Percentiles rank a stretch among this genome's conserved stretches.
Conservation (phyloP, 2,329 filamentous ascomycete genomes). For the Colletotrichum cereale region DNA sequence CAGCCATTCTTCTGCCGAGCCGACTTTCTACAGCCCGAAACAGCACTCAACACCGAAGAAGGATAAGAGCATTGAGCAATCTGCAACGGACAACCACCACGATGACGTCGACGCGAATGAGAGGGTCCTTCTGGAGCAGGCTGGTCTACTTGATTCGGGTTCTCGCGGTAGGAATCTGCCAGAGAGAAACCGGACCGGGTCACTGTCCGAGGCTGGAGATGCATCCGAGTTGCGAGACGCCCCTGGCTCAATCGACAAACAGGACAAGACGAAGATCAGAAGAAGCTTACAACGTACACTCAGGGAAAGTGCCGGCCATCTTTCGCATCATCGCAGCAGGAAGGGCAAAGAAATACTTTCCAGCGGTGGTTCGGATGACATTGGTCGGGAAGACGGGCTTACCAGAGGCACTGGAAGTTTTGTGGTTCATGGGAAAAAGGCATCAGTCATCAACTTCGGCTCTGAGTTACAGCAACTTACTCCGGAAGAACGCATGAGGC, state of each 20-base stretch:
- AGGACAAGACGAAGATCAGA: constrained; percentile 77
- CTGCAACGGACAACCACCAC: constrained; percentile 49
- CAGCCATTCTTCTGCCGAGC: constrained; percentile 50
- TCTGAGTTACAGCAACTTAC: constrained; percentile 87
- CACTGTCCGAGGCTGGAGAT: constrained; percentile 56
- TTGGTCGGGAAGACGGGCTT: constrained; percentile 73
- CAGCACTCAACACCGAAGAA: constrained; percentile 36
- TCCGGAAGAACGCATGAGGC: constrained; percentile 77
- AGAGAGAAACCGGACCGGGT: constrained; percentile 57
- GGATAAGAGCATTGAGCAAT: constrained; percentile 8
- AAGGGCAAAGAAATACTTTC: constrained; percentile 81
- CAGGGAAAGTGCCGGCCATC: constrained; percentile 79
- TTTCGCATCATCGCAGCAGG: constrained; percentile 76
- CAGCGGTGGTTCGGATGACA: constrained; percentile 67
- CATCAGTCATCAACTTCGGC: constrained; percentile 95
- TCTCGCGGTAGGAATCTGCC: constrained; percentile 51
- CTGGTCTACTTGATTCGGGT: constrained; percentile 69
- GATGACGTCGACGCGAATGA: constrained; percentile 75
- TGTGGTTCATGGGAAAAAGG: constrained; percentile 97
- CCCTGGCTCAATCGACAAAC: constrained; percentile 55
- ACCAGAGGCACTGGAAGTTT: constrained; percentile 88
- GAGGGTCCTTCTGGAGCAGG: constrained; percentile 74
- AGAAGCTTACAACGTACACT: constrained; percentile 91
- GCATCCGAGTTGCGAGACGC: constrained; percentile 52
- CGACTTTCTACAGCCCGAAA: constrained; percentile 38